These are phyloP conservation scores for Petrea volubilis DNA, from an alignment of 257 asterid genomes.

Conservation along the genomic window DNA sequence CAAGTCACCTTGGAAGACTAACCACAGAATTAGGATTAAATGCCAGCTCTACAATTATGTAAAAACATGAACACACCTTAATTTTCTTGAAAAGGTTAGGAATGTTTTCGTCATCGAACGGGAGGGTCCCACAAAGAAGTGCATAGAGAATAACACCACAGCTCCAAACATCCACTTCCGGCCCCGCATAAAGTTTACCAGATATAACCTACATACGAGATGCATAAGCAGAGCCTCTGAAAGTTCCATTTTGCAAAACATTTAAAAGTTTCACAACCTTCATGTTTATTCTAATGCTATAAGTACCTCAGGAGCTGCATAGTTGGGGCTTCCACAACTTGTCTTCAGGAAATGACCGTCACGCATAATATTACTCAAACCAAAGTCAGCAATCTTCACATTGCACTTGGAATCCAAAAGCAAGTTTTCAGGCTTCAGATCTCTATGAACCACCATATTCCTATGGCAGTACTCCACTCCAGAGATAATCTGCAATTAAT, in stretches of 20 bases:
- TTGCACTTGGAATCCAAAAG: conserved; percentile 89
- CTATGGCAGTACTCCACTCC: conserved; percentile 99
- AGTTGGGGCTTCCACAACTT: conserved; percentile 99
- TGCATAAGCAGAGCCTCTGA: conserved; percentile 14
- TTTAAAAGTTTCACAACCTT: not conserved
- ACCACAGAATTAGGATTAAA: too few relatives aligned
- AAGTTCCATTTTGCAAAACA: not conserved
- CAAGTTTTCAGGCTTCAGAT: conserved; percentile 93
- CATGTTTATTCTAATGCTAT: conserved; percentile 13
- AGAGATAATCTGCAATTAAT: conserved; percentile 77
- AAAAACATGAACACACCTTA: conserved; percentile 51
- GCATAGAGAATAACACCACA: conserved; percentile 99
- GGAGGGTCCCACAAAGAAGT: conserved; percentile 98
- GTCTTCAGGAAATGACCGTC: conserved; percentile 99
- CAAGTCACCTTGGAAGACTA: conserved; percentile 12
- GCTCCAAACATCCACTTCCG: conserved; percentile 99
- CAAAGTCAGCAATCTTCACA: conserved; percentile 98
- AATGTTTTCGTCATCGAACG: conserved; percentile 95
- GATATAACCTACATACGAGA: conserved; percentile 74
- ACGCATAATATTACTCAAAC: conserved; percentile 97
- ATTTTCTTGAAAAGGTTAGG: conserved; percentile 97
- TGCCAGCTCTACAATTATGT: not conserved
- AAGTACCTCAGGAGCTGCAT: conserved; percentile 97
- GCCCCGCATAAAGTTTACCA: conserved; percentile 94
- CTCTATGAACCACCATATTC: conserved; percentile 99